phyloP scores from a whole-genome alignment of 208 protist species.

The Trypanosoma caninum region DNA sequence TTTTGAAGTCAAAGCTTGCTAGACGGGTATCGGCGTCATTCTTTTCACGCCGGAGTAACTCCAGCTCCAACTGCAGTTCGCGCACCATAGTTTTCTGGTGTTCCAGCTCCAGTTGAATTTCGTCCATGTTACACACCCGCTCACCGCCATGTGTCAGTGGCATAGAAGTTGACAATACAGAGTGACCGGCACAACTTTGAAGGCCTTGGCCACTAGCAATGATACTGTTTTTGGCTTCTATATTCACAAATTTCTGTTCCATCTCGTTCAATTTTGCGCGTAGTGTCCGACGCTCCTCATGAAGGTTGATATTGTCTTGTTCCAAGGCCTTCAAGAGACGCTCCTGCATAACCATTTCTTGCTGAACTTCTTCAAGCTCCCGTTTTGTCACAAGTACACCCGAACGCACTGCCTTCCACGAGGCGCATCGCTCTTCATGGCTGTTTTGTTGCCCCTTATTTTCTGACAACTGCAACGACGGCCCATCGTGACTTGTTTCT shows the following conservation, averaged over 20 bases:
- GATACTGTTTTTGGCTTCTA: constrained; percentile 68
- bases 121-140: neutral
- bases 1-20: constrained; percentile 18
- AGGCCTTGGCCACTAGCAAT: constrained; percentile 33
- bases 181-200: neutral
- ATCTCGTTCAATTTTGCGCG: constrained; percentile 34
- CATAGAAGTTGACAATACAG: neutral
- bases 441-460: neutral
- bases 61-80: constrained; percentile 32
- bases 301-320: constrained; percentile 61
- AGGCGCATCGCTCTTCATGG: neutral
- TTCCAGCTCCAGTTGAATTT: constrained; percentile 18
- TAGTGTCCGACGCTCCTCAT: constrained; percentile 46
- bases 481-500: constrained; percentile 7
- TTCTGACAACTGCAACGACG: neutral
- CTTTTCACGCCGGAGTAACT: constrained; percentile 20
- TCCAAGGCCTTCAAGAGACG: constrained; percentile 63
- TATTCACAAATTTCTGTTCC: constrained; percentile 44
- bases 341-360: constrained; percentile 66
- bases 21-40: constrained; percentile 18
- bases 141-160: neutral
- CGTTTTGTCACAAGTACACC: constrained; percentile 22
- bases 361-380: constrained; percentile 28
- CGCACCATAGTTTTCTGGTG: constrained; percentile 21
- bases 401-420: constrained; percentile 9